Evolutionary conservation across 2,329 filamentous ascomycete species (phyloP), one percentile per base, ranked within the genome.

Genomic region (Trichoderma semiorbis): DNA sequence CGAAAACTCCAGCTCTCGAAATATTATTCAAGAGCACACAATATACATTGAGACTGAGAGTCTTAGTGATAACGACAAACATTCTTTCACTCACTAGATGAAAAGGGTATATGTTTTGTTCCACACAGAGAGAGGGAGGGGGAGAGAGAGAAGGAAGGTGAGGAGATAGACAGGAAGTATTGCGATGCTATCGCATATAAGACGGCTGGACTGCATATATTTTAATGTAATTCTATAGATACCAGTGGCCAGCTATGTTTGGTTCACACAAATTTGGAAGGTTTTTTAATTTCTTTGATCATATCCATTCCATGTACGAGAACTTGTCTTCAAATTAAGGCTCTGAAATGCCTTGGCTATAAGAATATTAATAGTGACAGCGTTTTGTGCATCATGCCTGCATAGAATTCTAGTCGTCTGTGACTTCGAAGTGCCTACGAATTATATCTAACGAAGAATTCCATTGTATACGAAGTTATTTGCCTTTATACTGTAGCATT

Each of bases 271-370:
- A n/a, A n/a, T 43, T 8, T 4, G n/a, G 2, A 39, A 16, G 7
- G n/a, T n/a, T 1, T 43, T 43, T n/a, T n/a, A 2, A n/a, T 1
- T 43, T 43, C 7, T 43, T 43, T 43, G 1, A 0, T n/a, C 18
- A n/a, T n/a, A 43, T n/a, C 16, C 3, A 43, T 43, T n/a, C 3
- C 7, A 0, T n/a, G 7, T 3, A 0, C 7, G 3, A n/a, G 7
- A 7, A n/a, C 39, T n/a, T 43, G 7, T 10, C 39, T n/a, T 4
- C 39, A 43, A 43, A 43, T 1, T 0, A n/a, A n/a, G 3, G 7
- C 16, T 43, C 39, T 43, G 16, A 1, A n/a, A 1, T 43, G 39
- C 7, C 3, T 43, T 43, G 7, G 1, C 16, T 43, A 5, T 43
- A 43, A 43, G 39, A 43, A 43, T 18, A 43, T 43, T n/a, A 4